phyloP scores from a whole-genome alignment of 495 filamentous ascomycete species.

The Talaromyces trachyspermus region DNA sequence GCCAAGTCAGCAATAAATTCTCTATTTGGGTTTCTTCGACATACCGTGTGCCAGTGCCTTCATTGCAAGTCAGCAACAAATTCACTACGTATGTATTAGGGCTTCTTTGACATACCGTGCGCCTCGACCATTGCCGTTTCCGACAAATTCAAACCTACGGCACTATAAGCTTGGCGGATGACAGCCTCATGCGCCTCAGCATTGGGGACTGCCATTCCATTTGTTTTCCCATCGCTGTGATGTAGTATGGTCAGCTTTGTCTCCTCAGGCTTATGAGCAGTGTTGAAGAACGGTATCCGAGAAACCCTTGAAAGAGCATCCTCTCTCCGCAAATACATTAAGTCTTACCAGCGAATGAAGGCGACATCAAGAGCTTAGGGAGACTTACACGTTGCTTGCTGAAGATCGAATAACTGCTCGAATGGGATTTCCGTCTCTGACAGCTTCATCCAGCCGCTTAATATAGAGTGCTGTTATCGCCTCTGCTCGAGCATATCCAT shows the following conservation, averaged over 20 bases:
- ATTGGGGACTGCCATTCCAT: slow-evolving; percentile 20
- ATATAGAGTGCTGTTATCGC: slow-evolving; percentile 29
- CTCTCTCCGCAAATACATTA: too few relatives aligned
- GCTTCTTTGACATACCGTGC: slow-evolving; percentile 18
- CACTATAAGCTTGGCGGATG: slow-evolving; percentile 27
- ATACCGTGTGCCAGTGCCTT: slow-evolving; percentile 19
- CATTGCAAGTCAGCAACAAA: too few relatives aligned
- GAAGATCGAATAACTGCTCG: slow-evolving; percentile 30
- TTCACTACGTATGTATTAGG: too few relatives aligned
- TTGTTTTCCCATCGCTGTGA: slow-evolving; percentile 25
- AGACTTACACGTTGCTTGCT: slow-evolving; percentile 22
- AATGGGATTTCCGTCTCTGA: slow-evolving; percentile 28
- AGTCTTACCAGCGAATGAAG: too few relatives aligned
- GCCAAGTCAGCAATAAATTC: too few relatives aligned
- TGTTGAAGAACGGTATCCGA: too few relatives aligned
- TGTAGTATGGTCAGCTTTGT: too few relatives aligned
- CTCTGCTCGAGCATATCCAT: slow-evolving; percentile 61
- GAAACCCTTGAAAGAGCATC: too few relatives aligned
- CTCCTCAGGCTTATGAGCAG: too few relatives aligned
- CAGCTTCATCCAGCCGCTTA: slow-evolving; percentile 22
- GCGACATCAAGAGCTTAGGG: too few relatives aligned
- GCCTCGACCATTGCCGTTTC: slow-evolving; percentile 21
- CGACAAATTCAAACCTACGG: slow-evolving; percentile 21
- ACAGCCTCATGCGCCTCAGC: slow-evolving; percentile 19
- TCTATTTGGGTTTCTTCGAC: slow-evolving; percentile 14